These are phyloP conservation scores for Alisma plantagoaquatica DNA, from an alignment of 106 monocot species.

Conservation along the genomic window DNA sequence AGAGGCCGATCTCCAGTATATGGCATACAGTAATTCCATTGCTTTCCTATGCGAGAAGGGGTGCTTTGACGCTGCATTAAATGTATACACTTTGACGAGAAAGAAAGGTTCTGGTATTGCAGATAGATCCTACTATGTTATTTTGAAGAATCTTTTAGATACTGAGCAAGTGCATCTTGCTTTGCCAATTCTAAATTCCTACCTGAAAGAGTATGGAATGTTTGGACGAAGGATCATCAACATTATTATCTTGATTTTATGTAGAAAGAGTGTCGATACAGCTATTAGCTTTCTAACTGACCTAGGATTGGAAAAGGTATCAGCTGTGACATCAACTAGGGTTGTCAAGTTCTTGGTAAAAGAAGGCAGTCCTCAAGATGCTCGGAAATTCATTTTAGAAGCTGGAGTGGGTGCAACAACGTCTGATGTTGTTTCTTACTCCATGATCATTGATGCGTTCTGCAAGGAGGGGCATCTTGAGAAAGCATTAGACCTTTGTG, in stretches of 20 bases:
- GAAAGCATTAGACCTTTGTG: conserved; percentile 76
- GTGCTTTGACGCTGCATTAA: conserved; percentile 32
- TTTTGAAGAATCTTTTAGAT: conserved; percentile 39
- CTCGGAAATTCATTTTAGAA: conserved; percentile 45
- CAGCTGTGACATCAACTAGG: conserved; percentile 27
- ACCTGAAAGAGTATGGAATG: conserved; percentile 50
- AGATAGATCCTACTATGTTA: conserved; percentile 41
- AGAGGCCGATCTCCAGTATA: conserved; percentile 29
- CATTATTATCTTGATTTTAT: conserved; percentile 33
- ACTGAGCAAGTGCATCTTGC: conserved; percentile 17
- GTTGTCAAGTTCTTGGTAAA: conserved; percentile 36
- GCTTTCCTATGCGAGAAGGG: conserved; percentile 41
- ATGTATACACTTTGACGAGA: conserved; percentile 41
- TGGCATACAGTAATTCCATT: conserved; percentile 48
- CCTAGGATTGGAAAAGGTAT: conserved; percentile 21
- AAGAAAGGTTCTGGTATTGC: conserved; percentile 24
- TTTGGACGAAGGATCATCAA: conserved; percentile 31
- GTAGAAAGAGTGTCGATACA: conserved; percentile 30
- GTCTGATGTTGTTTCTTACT: conserved; percentile 47
- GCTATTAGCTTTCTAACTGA: conserved; percentile 20
- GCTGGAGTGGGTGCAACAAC: conserved; percentile 24
- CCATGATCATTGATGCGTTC: conserved; percentile 62
- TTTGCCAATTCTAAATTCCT: conserved; percentile 31
- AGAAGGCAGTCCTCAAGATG: conserved; percentile 42
- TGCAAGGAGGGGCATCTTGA: conserved; percentile 72